Percentiles rank a stretch among this genome's conserved stretches.
phyloP scores from a whole-genome alignment of 306 rosid species.

The Lithocarpus polystachyus region DNA sequence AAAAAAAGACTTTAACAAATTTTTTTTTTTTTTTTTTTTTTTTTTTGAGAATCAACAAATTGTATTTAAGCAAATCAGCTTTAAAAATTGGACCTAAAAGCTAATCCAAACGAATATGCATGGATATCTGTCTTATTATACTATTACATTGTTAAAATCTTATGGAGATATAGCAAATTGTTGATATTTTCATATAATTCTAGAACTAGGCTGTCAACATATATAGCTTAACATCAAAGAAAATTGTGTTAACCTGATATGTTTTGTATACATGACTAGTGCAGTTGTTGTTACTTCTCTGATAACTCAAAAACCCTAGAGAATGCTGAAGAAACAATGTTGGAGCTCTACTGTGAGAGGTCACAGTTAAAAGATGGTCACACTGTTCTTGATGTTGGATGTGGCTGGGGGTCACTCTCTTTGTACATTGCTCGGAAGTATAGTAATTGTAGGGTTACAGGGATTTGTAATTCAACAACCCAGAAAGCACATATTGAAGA shows the following conservation, averaged over 20 bases:
- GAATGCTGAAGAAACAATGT: conserved; percentile 86
- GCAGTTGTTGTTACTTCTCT: conserved; percentile 80
- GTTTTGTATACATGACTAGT: conserved; percentile 14
- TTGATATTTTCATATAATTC: background rate
- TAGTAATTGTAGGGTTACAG: conserved; percentile 67
- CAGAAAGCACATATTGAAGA: conserved; percentile 74
- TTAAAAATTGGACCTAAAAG: no score
- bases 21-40: no score
- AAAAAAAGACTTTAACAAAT: no score
- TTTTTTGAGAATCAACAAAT: no score
- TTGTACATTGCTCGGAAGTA: conserved; percentile 72
- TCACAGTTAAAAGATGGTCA: conserved; percentile 69
- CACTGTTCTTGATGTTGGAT: conserved; percentile 78
- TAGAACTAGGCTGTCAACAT: no score
- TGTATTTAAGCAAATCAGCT: no score
- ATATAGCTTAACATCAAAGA: no score
- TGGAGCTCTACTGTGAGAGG: conserved; percentile 69
- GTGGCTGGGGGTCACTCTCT: conserved; percentile 93
- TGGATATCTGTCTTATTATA: no score
- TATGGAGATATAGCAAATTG: background rate
- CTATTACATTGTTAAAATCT: no score
- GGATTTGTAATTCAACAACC: conserved; percentile 81
- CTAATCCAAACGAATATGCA: no score
- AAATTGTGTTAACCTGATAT: background rate
- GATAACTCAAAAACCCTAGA: conserved; percentile 57